Percentiles rank a stretch among this genome's conserved stretches.
These are phyloP conservation scores for Bruguiera gymnorhiza DNA, from an alignment of 345 rosid genomes.

Conservation along the genomic window DNA sequence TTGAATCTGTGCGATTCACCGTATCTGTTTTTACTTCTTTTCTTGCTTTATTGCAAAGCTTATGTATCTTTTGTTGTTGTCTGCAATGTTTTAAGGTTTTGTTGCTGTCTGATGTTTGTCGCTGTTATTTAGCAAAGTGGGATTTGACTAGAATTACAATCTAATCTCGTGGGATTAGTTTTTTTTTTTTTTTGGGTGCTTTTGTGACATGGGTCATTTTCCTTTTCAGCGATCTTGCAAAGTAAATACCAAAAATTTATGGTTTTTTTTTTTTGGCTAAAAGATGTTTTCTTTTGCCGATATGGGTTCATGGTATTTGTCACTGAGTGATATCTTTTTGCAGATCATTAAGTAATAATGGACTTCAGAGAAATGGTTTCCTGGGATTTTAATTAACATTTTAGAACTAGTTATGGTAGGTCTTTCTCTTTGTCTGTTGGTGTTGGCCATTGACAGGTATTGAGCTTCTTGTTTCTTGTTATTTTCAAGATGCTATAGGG, in stretches of 20 bases:
- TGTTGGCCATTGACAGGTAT: too few species aligned
- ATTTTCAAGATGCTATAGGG: too few species aligned
- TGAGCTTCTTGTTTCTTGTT: too few species aligned
- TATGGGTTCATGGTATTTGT: background rate
- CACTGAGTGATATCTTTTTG: background rate
- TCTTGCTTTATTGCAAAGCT: background rate
- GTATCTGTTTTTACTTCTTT: background rate
- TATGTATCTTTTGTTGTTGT: background rate
- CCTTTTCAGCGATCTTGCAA: background rate
- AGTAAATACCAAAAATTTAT: background rate
- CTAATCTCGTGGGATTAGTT: constrained; percentile 5
- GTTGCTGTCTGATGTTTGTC: too few species aligned
- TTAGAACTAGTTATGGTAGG: too few species aligned
- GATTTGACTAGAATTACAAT: background rate
- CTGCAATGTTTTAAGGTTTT: background rate
- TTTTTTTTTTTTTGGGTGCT: constrained; percentile 6
- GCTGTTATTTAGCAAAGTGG: too few species aligned
- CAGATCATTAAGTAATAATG: background rate
- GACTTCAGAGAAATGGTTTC: too few species aligned
- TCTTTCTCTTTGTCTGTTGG: too few species aligned
- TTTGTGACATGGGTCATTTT: constrained; percentile 4
- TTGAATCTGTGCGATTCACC: background rate
- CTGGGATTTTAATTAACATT: too few species aligned
- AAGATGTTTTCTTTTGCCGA: background rate
- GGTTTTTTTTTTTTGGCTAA: background rate